Evolutionary conservation across 306 rosid species (phyloP), one percentile per base, ranked within the genome.

Genomic region (Cucurbita maxima): DNA sequence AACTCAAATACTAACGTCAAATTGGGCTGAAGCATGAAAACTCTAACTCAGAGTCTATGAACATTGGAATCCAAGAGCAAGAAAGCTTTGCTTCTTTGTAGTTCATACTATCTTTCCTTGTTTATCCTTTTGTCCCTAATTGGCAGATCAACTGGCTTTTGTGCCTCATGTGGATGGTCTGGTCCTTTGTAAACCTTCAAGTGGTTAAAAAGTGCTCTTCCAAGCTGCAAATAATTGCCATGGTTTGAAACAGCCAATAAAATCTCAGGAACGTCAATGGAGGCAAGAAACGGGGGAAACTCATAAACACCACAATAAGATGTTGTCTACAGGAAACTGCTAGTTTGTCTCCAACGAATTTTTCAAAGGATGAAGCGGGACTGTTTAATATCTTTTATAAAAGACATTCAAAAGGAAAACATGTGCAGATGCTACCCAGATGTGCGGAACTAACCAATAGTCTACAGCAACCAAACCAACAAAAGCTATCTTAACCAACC

Each of bases 101-200:
- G 47, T 47, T 74, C 56, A 20, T 56, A 61, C 86, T 88, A 95
- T 78, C 77, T 77, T 75, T 75, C 75, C 78, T 45, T 79, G 53
- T 84, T 79, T 81, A 95, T 89, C 84, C 96, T 85, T 82, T 89
- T 91, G 84, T 95, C 99, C 86, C 82, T 85, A 36, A 95, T 86
- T 16, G 97, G 99, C 58, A 95, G 86, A 1, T 89, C 91, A 6
- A 83, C 18, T 15, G 97, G 96, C 86, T 77, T 81, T 82, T 95
- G 99, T 7, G 97, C 99, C 70, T 83, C 88, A 7, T 91, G 99
- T 36, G 97, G 99, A 82, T 95, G 99, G 71, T 89, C 90, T 1
- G 90, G 92, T 36, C 99, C 96, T 76, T 78, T 79, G 74, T 95
- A 95, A 55, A 95, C 97, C 91, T 95, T 95, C 37, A 95, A 81